A percentile compares a stretch with the other conserved stretches of the same genome.
phyloP scores from a whole-genome alignment of 306 rosid species.

The Astragalus membranaceus region DNA sequence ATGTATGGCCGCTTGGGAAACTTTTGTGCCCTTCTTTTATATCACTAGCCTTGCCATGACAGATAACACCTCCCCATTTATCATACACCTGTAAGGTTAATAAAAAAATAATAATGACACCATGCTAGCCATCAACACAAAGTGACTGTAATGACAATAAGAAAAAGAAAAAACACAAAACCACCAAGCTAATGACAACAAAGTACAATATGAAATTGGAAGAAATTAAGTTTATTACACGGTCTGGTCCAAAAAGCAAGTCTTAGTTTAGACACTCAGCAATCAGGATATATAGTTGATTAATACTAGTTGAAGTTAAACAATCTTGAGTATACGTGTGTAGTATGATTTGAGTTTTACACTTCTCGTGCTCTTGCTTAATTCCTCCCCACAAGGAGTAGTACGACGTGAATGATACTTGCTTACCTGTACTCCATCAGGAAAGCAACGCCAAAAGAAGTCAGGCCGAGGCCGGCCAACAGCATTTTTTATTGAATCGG shows the following conservation, averaged over 20 bases:
- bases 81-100: slow-evolving; percentile 48
- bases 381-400: background rate
- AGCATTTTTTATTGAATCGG: slow-evolving; percentile 74
- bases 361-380: too few species aligned
- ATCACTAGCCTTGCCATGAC: slow-evolving; percentile 65
- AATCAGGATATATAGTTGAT: too few species aligned
- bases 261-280: background rate
- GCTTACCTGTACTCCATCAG: slow-evolving; percentile 64
- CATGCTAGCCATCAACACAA: background rate
- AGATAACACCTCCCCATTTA: slow-evolving; percentile 56
- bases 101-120: background rate
- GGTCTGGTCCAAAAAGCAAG: background rate
- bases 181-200: background rate
- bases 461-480: slow-evolving; percentile 98
- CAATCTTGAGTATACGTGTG: background rate
- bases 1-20: slow-evolving; percentile 93
- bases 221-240: background rate
- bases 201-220: background rate
- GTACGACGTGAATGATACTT: background rate
- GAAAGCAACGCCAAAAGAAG: slow-evolving; percentile 98
- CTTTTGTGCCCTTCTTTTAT: slow-evolving; percentile 94
- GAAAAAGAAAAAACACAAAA: too few species aligned
- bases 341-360: too few species aligned
- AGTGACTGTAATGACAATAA: too few species aligned
- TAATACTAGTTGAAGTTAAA: background rate